phyloP scores from a whole-genome alignment of 768 basidiomycete genomes.

The Amanita rubescens region DNA sequence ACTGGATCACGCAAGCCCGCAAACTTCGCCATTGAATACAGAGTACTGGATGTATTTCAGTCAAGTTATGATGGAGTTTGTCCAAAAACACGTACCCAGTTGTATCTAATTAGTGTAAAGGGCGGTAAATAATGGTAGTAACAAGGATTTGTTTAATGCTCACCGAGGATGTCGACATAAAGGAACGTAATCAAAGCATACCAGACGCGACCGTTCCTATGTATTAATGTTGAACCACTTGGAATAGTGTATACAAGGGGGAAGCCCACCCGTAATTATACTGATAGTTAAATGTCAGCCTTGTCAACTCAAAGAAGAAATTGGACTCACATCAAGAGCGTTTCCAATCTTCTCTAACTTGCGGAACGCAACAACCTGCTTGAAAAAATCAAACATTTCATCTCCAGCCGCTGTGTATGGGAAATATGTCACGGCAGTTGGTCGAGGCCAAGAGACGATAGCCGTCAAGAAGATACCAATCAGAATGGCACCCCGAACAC shows the following conservation, averaged over 20 bases:
- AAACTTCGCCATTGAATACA: conserved; percentile 89
- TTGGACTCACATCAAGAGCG: conserved; percentile 49
- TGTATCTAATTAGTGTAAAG: conserved; percentile 30
- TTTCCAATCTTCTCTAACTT: conserved; percentile 55
- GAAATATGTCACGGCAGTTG: conserved; percentile 74
- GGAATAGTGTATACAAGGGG: neutral
- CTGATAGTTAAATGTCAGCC: conserved; percentile 21
- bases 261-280: conserved; percentile 35
- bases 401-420: conserved; percentile 66
- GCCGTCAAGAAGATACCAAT: conserved; percentile 81
- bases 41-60: conserved; percentile 44
- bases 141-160: conserved; percentile 12
- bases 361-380: conserved; percentile 74
- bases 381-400: conserved; percentile 76
- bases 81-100: conserved; percentile 29
- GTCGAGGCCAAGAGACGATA: conserved; percentile 84
- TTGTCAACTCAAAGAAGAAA: neutral
- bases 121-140: neutral
- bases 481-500: conserved; percentile 75
- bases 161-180: conserved; percentile 80
- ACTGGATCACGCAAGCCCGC: conserved; percentile 81
- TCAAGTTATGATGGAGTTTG: neutral
- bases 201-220: conserved; percentile 70
- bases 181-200: conserved; percentile 86
- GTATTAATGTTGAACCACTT: conserved; percentile 12